Evolutionary conservation across 805 yeast species (phyloP), one percentile per base, ranked within the genome.

Genomic region (Lachancea cidri): DNA sequence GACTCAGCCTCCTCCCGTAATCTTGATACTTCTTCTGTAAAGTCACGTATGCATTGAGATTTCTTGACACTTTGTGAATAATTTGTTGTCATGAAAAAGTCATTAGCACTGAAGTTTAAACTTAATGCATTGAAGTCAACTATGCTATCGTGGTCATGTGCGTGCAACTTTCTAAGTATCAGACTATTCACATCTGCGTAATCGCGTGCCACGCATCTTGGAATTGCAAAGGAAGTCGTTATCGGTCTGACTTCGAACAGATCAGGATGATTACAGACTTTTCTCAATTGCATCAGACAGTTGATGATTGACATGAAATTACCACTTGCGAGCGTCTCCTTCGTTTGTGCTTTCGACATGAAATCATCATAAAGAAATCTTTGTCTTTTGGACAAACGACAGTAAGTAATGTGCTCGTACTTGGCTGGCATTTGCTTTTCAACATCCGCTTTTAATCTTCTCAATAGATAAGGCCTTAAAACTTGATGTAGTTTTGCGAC

Each of bases 391-490:
- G 97, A 88, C 34, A 93, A 67, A 19, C 95, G 76, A 67, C 98
- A 94, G 58, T 85, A 86, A 4, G 93, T 81, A 44, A 93, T 81
- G 61, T 93, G 99, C 60, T 93, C 99, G 61, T 88, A 86, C 57
- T 93, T 93, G 0, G 85, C 96, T 1, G 99, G 99, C 98, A 93
- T 93, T 64, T 93, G 98, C 57, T 91, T 88, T 55, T 93, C 99
- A 11, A 93, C 99, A 64, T 93, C 99, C 16, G 86, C 87, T 60
- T 93, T 93, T 57, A 93, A 73, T 49, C 99, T 79, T 60, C 99
- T 79, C 45, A 93, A 68, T 30, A 93, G 67, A 55, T 91, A 93
- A 0, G 99, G 99, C 48, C 98, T 76, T 50, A 93, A 68, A 16
- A 93, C 95, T 60, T 87, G 95, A 64, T 93, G 99, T 41, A 93